Conservation (phyloP, 108 stramenopile species). For the Fragilaria radians region DNA sequence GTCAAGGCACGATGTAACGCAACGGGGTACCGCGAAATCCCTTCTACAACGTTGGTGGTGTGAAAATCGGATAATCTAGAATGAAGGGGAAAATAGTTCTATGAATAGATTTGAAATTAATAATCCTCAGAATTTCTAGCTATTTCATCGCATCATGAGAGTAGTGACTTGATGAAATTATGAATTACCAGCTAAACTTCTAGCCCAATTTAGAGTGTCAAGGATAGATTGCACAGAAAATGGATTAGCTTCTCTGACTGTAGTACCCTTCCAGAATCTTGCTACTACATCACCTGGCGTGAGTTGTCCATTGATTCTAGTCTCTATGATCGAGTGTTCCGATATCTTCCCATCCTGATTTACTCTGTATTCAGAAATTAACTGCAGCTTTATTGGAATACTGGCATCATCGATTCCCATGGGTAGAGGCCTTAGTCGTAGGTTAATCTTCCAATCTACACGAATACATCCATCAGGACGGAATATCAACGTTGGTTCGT, state of each 20-base stretch:
- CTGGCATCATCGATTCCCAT: slow-evolving; percentile 13
- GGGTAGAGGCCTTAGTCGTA: slow-evolving; percentile 20
- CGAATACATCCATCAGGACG: slow-evolving; percentile 31
- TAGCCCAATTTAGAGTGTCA: neutral
- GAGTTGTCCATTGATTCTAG: slow-evolving; percentile 63
- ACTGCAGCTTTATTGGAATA: slow-evolving; percentile 48
- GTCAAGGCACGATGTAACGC: neutral
- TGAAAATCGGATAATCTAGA: neutral
- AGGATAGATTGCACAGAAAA: neutral
- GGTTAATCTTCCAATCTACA: slow-evolving; percentile 27
- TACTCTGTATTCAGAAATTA: slow-evolving; percentile 51
- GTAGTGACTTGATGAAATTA: neutral
- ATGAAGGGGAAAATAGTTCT: too few species aligned
- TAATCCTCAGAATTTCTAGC: too few species aligned
- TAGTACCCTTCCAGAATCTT: slow-evolving; percentile 34
- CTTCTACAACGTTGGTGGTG: neutral
- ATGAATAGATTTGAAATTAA: too few species aligned
- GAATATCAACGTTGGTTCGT: slow-evolving; percentile 30
- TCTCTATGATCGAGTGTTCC: slow-evolving; percentile 58
- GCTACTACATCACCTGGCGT: slow-evolving; percentile 66
- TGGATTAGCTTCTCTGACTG: neutral
- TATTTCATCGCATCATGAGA: too few species aligned
- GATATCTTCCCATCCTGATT: slow-evolving; percentile 44
- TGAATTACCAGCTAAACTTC: neutral
- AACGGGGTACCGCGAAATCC: neutral